Evolutionary conservation across 1,139 yeast species (phyloP), one percentile per base, ranked within the genome.

Genomic region (Suhomyces chickasaworum): DNA sequence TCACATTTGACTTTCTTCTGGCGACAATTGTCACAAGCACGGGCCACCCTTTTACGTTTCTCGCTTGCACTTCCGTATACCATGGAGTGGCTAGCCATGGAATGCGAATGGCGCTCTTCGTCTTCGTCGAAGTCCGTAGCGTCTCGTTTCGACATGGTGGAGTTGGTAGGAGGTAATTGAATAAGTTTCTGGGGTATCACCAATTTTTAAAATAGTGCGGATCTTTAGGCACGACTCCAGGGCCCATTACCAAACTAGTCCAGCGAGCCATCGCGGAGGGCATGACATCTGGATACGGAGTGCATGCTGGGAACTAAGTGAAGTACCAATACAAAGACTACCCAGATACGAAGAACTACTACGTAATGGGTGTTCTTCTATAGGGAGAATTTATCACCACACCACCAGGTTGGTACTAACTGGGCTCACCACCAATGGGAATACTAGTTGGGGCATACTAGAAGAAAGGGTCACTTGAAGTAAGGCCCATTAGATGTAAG

Each of bases 1-100:
- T 89, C 95, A 66, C 97, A 89, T 60, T 86, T 86, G 56, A 89
- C 91, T 65, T 89, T 89, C 63, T 87, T 84, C 63, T 81, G 76
- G 58, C 85, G 68, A 64, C 95, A 89, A 49, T 83, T 83, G 58
- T 86, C 93, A 64, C 97, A 89, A 2, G 96, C 96, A 45, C 93
- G 71, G 1, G 93, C 81, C 23, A 89, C 96, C 46, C 96, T 69
- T 58, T 90, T 78, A 44, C 96, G 75, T 64, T 89, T 89, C 13
- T 46, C 49, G 8, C 21, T 10, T 7, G 41, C 7, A 12, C 30
- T 20, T 8, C 23, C 30, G 41, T 37, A 7, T 18, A 17, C 18
- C 30, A 22, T 30, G 41, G 36, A 3, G 13, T 10, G n/a, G n/a
- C 29, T 13, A 3, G 29, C 29, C 29, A 25, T 25, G 29, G n/a